Evolutionary conservation across 139 green algal species (phyloP).

Genomic region (Closterium sp.): DNA sequence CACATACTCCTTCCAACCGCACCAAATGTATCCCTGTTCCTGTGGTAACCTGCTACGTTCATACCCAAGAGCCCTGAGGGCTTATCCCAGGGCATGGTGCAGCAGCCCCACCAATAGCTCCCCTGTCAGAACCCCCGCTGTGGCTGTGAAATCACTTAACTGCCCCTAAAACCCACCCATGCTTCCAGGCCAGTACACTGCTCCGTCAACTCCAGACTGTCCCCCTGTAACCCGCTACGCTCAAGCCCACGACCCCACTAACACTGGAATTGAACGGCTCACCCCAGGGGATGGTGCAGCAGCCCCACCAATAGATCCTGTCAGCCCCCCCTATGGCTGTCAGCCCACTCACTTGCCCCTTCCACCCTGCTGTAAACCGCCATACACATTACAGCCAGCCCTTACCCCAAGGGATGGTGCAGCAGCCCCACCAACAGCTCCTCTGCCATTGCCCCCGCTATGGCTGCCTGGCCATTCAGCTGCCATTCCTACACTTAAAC

Average conservation of each 20-base stretch:
- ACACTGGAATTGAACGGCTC: background rate
- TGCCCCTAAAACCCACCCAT: no score
- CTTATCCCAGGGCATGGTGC: no score
- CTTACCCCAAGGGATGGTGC: slow-evolving; percentile 68
- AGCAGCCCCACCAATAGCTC: no score
- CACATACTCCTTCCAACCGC: no score
- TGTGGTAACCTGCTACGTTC: no score
- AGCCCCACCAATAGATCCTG: slow-evolving; percentile 83
- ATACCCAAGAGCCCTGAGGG: no score
- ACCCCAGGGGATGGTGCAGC: slow-evolving; percentile 71
- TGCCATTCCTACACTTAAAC: no score
- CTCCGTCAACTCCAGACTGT: background rate
- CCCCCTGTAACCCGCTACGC: no score
- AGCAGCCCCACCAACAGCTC: slow-evolving; percentile 83
- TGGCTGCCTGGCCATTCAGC: slow-evolving; percentile 81
- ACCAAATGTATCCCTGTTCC: no score
- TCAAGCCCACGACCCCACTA: background rate
- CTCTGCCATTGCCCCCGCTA: slow-evolving; percentile 82
- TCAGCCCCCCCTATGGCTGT: slow-evolving; percentile 79
- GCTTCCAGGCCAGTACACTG: slow-evolving; percentile 74
- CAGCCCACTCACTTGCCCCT: slow-evolving; percentile 67
- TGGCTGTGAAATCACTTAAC: no score
- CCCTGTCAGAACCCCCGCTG: no score
- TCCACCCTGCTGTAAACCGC: background rate
- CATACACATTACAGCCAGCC: background rate